Percentiles rank a stretch among this genome's conserved stretches.
phyloP scores from a whole-genome alignment of 2,329 filamentous ascomycete species.

The Elsinoe arachidis region DNA sequence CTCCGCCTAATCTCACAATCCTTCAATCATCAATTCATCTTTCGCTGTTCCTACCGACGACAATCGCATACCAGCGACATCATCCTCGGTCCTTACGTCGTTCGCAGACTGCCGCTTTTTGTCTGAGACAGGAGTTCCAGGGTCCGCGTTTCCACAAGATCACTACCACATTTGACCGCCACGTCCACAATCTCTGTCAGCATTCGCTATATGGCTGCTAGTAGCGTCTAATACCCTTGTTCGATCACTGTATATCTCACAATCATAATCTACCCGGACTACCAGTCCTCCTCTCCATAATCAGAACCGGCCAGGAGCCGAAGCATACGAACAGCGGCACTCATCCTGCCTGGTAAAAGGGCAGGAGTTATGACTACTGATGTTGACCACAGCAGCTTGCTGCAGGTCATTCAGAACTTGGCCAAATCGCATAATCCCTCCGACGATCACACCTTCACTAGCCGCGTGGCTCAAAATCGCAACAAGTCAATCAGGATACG shows the following conservation, averaged over 20 bases:
- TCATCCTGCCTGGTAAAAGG: not conserved
- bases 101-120: not conserved
- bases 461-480: constrained; percentile 43
- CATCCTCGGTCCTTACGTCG: not conserved
- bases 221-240: not conserved
- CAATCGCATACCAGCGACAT: not conserved
- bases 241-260: not conserved
- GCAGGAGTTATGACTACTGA: not conserved
- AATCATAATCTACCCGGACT: not conserved
- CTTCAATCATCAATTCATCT: not conserved
- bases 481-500: constrained; percentile 47
- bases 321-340: not conserved
- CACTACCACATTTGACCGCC: not conserved
- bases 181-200: not conserved
- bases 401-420: constrained; percentile 38
- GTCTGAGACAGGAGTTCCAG: constrained; percentile 9
- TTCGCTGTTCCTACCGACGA: not conserved
- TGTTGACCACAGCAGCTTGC: not conserved
- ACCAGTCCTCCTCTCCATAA: not conserved
- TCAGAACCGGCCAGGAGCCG: not conserved
- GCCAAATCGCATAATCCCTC: constrained; percentile 39
- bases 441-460: constrained; percentile 36
- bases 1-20: not conserved
- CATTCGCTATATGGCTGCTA: not conserved
- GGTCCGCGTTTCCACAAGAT: not conserved